A percentile compares a stretch with the other conserved stretches of the same genome.
phyloP scores from a whole-genome alignment of 345 rosid species.

The Citrus unshiu region DNA sequence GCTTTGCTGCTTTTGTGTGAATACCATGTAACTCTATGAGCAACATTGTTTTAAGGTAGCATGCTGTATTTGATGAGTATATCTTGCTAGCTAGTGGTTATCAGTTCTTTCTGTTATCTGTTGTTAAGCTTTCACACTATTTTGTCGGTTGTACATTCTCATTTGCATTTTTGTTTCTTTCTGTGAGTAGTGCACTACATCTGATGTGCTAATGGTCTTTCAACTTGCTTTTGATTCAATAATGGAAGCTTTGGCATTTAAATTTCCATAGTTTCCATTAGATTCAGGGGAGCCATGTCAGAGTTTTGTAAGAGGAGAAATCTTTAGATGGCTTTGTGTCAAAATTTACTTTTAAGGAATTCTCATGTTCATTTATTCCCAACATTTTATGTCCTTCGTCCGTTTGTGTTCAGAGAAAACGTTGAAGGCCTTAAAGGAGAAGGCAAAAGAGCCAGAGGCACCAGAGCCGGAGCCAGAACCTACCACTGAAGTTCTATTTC shows the following conservation, averaged over 20 bases:
- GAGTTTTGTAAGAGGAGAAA: background rate
- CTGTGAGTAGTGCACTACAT: background rate
- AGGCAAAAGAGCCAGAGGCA: slow-evolving; percentile 58
- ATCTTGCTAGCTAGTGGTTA: background rate
- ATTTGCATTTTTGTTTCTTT: background rate
- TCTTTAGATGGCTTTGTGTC: background rate
- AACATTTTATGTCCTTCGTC: background rate
- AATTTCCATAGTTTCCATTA: background rate
- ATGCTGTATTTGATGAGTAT: background rate
- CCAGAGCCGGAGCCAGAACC: slow-evolving; percentile 95
- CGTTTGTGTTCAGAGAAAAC: slow-evolving; percentile 46
- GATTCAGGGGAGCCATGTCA: background rate
- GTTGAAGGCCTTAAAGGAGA: slow-evolving; percentile 63
- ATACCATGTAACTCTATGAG: background rate
- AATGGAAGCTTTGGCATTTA: background rate
- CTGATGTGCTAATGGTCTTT: background rate
- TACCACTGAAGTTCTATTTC: slow-evolving; percentile 90
- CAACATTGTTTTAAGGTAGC: background rate
- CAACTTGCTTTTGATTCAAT: background rate
- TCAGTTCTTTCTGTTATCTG: background rate
- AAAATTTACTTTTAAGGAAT: background rate
- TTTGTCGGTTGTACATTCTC: background rate
- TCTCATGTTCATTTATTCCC: background rate
- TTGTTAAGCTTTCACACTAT: background rate
- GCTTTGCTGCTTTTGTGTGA: background rate